Evolutionary conservation across 305 asterid genomes (phyloP), one percentile per base, ranked within the genome.

Genomic region (Solanum hybrid): DNA sequence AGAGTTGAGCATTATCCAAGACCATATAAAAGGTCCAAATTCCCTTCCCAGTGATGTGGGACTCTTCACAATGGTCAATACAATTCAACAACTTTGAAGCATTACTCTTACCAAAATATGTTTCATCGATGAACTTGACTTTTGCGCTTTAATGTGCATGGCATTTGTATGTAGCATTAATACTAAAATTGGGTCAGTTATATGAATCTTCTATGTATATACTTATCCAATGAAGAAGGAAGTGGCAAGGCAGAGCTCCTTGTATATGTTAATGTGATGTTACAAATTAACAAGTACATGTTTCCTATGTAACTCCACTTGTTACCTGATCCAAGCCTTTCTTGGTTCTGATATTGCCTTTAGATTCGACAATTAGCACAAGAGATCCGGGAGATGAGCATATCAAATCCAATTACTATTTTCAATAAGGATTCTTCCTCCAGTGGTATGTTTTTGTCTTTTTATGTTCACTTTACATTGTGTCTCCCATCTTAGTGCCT

Each of bases 301-400:
- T 88, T 89, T 90, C 37, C 81, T 86, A 79, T 85, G 78, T 88
- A 37, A 10, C 82, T 76, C 85, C 88, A 92, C 79, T 90, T 91
- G 89, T 84, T 90, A 89, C 81, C 81, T 91, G 72, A 57, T 79
- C 87, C 65, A 65, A n/a, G 29, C 79, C 86, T 39, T 79, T 65
- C 87, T 89, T 79, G 68, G 76, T 79, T 51, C 82, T 90, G 86
- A 78, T 88, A 70, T 80, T 91, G 34, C 90, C 81, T 91, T 91
- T 94, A 96, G 97, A 97, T 96, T 91, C 97, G 96, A 72, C 95
- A 94, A 89, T 92, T 96, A 92, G 98, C 97, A 79, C 94, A 93
- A 91, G 97, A 96, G 91, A 94, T 96, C 91, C 95, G 94, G 95
- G 97, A 96, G 88, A 89, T 96, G 90, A 95, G 97, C 92, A 81